Evolutionary conservation across 2,329 filamentous ascomycete species (phyloP), one percentile per base, ranked within the genome.

Genomic region (Fusarium chaquense): DNA sequence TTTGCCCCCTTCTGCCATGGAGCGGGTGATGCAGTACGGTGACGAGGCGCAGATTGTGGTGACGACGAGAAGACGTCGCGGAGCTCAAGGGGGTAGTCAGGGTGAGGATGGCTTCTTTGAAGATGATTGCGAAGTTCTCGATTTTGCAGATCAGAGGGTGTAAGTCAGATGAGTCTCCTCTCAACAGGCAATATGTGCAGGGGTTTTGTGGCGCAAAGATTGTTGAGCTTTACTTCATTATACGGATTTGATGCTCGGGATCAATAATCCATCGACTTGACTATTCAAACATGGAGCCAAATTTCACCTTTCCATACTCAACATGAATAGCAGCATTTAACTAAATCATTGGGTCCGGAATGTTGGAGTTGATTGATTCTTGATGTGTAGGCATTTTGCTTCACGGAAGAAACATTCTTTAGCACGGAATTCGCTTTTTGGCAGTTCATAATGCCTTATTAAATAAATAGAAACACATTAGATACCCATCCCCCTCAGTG

Each of bases 81-180:
- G 83, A 40, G 84, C 83, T 52, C 83, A 86, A 54, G 77, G 81
- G 38, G 78, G 81, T 18, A 82, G 83, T 32, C 77, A 79, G 40
- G 89, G 90, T 45, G 91, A 93, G 60, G 89, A 91, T 58, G 91
- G 91, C 4, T 97, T 97, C 79, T 97, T 97, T 75, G 94, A 97
- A 80, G 93, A 97, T 77, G 94, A 97, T 76, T 96, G 93, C 72
- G 93, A 97, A 78, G 92, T 97, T 60, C 86, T 97, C 67, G 93
- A 97, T 81, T 97, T 96, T 86, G 92, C 93, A 26, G 88, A 89
- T 74, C 88, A 90, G 80, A 82, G 88, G 77, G 88, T 90, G 33
- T 90, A 77, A 84, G 63, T 53, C 32, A 24, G 46, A 32, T 6
- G 20, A 56, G 32, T 30, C 53, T 44, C 36, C 36, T 51, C 24